These are phyloP conservation scores for Chaetoceros tenuissimus DNA, from an alignment of 108 stramenopile species.

Conservation along the genomic window DNA sequence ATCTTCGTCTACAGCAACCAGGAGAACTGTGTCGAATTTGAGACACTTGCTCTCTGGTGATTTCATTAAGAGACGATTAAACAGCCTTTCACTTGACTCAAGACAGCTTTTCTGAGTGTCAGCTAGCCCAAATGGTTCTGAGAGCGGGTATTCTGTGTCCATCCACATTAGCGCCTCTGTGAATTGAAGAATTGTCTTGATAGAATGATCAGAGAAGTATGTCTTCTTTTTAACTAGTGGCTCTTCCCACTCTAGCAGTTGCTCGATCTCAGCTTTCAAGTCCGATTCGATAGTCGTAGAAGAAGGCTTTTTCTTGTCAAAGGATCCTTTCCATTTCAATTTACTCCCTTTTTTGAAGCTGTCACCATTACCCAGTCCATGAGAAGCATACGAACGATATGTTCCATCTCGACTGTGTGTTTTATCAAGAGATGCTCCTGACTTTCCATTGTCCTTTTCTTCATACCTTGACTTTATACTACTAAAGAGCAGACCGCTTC, in stretches of 20 bases:
- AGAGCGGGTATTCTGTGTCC: constrained; percentile 45
- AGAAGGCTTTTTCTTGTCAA: constrained; percentile 10
- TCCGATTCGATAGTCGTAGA: constrained; percentile 18
- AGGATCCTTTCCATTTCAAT: background rate
- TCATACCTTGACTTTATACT: background rate
- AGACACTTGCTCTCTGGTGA: constrained; percentile 10
- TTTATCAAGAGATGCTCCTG: background rate
- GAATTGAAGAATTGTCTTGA: constrained; percentile 38
- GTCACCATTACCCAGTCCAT: background rate
- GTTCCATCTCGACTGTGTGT: background rate
- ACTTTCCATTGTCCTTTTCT: background rate
- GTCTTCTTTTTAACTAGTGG: background rate
- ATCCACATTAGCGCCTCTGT: constrained; percentile 48
- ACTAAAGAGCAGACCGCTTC: background rate
- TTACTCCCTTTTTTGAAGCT: background rate
- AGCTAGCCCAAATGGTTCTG: constrained; percentile 52
- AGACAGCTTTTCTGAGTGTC: constrained; percentile 44
- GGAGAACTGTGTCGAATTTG: constrained; percentile 38
- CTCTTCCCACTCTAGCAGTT: background rate
- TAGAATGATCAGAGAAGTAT: constrained; percentile 7
- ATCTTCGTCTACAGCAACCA: constrained; percentile 22
- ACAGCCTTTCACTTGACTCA: constrained; percentile 46
- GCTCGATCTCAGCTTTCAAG: background rate
- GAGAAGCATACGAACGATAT: background rate
- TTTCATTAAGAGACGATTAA: constrained; percentile 30